Conservation (phyloP, 768 basidiomycete species). For the Ramaria sp. region DNA sequence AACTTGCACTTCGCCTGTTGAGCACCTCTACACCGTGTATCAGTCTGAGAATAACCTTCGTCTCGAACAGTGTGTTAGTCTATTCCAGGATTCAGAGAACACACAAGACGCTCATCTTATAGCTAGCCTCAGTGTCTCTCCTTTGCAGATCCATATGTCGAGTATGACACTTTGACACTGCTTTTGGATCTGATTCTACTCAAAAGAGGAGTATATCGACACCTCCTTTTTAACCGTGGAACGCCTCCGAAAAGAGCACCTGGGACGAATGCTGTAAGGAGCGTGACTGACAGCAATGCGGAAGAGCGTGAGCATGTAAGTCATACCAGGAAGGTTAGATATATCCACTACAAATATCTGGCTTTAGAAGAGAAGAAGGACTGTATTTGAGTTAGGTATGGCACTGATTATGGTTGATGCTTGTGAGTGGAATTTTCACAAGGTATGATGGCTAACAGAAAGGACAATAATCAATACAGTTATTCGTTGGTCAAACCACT, state of each 20-base stretch:
- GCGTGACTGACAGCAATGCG: background rate
- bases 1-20: slow-evolving; percentile 51
- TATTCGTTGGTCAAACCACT: slow-evolving; percentile 67
- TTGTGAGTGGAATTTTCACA: slow-evolving; percentile 34
- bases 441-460: background rate
- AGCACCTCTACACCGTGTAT: slow-evolving; percentile 74
- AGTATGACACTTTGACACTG: slow-evolving; percentile 65
- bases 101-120: background rate
- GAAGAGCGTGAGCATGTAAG: slow-evolving; percentile 10
- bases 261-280: slow-evolving; percentile 11
- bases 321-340: slow-evolving; percentile 1
- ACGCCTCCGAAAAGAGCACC: slow-evolving; percentile 43
- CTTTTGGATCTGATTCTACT: slow-evolving; percentile 73
- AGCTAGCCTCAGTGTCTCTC: slow-evolving; percentile 15
- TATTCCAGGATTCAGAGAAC: background rate
- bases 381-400: slow-evolving; percentile 48
- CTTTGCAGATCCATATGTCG: slow-evolving; percentile 83
- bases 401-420: slow-evolving; percentile 57
- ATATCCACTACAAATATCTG: slow-evolving; percentile 11
- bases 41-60: slow-evolving; percentile 67
- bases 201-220: slow-evolving; percentile 72
- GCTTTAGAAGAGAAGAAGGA: slow-evolving; percentile 31
- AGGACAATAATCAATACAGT: slow-evolving; percentile 29
- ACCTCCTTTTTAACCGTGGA: slow-evolving; percentile 73
- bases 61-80: slow-evolving; percentile 73